Evolutionary conservation across 1,139 yeast genomes (phyloP), one percentile per base, ranked within the genome.

Genomic region (Hyphopichia burtonii): DNA sequence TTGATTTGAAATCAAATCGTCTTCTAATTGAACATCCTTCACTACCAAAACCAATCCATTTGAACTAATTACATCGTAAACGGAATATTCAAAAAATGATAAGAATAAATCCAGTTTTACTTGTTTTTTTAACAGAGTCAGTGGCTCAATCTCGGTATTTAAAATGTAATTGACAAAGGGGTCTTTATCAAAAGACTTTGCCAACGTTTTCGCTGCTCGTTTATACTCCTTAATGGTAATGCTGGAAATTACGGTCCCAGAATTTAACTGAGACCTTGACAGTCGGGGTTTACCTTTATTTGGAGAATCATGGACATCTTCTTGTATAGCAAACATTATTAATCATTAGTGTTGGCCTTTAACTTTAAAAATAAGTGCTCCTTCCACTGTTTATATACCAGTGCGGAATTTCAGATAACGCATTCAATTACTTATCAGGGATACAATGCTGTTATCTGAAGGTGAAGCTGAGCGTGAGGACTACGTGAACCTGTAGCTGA

Each of bases 141-240:
- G 54, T 31, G 58, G 53, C 42, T 58, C 57, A 31, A 50, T 47
- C 11, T 47, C 45, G 9, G 74, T 69, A 48, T 66, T 66, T 45
- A 69, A 60, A 34, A 68, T 65, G 45, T 66, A 67, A 48, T 68
- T 68, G 42, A 65, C 63, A 50, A 68, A 69, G 34, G 76, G 76
- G 55, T 70, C 75, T 36, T 66, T 58, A 44, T 65, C 68, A 47
- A 70, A 70, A 4, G 74, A 66, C 41, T 66, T 47, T 41, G 59
- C 53, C 38, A 70, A 58, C n/a, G 76, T 70, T 40, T 59, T 61
- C 4, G 74, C 73, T 37, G 68, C 66, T 38, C 74, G 54, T 42
- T 59, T 65, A 46, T 69, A 68, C 44, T 69, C 74, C 50, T 59
- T 62, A 32, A 65, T 42, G 27, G 20, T 31, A 16, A 23, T 25